These are phyloP conservation scores for Ascochyta clinopodiicola DNA, from an alignment of 2,329 filamentous ascomycete species.

Conservation along the genomic window DNA sequence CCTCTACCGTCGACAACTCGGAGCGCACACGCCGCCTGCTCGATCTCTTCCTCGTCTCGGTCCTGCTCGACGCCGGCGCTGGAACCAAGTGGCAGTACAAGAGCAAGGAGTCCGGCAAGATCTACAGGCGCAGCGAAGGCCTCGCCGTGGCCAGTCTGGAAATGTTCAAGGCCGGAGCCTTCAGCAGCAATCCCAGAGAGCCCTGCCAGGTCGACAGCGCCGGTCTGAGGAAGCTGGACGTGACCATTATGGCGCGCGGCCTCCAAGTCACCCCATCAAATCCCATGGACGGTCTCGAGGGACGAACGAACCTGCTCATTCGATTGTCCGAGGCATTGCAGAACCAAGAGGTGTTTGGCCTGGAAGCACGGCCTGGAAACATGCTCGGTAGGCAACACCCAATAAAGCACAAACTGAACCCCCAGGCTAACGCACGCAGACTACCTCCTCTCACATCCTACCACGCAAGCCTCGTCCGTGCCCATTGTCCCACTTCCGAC, in stretches of 20 bases:
- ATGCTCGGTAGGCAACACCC: slow-evolving; percentile 73
- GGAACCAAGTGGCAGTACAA: slow-evolving; percentile 92
- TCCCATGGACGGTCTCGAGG: slow-evolving; percentile 82
- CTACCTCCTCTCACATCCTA: slow-evolving; percentile 89
- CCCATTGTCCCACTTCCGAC: slow-evolving; percentile 87
- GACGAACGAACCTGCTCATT: slow-evolving; percentile 79
- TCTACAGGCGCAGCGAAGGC: slow-evolving; percentile 86
- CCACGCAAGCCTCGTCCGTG: slow-evolving; percentile 85
- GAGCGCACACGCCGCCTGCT: slow-evolving; percentile 78
- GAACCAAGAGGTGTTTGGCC: slow-evolving; percentile 83
- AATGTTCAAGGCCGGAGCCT: slow-evolving; percentile 92
- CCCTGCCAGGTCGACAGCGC: slow-evolving; percentile 89
- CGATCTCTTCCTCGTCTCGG: slow-evolving; percentile 80
- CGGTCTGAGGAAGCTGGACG: slow-evolving; percentile 75
- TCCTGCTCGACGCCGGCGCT: slow-evolving; percentile 85
- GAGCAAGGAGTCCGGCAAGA: slow-evolving; percentile 82
- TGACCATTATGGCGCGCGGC: slow-evolving; percentile 76
- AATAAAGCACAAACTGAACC: no score
- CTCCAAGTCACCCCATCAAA: slow-evolving; percentile 85
- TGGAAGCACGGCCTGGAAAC: slow-evolving; percentile 84
- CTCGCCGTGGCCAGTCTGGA: slow-evolving; percentile 79
- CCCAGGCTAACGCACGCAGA: slow-evolving; percentile 60
- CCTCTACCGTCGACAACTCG: slow-evolving; percentile 70
- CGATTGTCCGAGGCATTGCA: slow-evolving; percentile 77
- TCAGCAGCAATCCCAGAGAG: slow-evolving; percentile 81